Percentiles rank a stretch among this genome's conserved stretches.
Conservation (phyloP, 306 rosid species). For the Cercis canadensis region DNA sequence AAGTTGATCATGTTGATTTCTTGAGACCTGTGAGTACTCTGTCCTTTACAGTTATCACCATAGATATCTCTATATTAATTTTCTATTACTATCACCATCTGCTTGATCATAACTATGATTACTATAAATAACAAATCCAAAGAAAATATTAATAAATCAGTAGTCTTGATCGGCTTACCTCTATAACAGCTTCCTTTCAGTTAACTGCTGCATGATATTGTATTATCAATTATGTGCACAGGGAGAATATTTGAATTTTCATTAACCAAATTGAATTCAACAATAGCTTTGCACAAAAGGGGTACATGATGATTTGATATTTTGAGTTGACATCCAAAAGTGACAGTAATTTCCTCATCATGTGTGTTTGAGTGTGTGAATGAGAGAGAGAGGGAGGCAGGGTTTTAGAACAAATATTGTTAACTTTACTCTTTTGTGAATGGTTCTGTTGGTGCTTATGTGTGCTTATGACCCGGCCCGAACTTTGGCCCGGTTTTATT, state of each 20-base stretch:
- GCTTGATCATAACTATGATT: too few relatives aligned
- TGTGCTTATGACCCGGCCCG: not conserved
- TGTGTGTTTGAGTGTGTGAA: not conserved
- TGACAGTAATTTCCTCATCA: not conserved
- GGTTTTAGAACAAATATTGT: not conserved
- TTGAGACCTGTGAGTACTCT: constrained; percentile 76
- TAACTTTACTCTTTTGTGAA: too few relatives aligned
- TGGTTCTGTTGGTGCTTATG: not conserved
- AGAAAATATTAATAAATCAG: too few relatives aligned
- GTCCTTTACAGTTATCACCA: not conserved
- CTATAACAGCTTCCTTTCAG: too few relatives aligned
- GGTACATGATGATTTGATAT: not conserved
- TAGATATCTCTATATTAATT: not conserved
- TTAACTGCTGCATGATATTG: too few relatives aligned
- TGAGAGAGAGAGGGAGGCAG: not conserved
- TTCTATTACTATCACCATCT: too few relatives aligned
- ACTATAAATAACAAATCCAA: too few relatives aligned
- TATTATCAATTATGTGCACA: too few relatives aligned
- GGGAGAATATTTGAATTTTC: too few relatives aligned
- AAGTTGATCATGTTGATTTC: constrained; percentile 97
- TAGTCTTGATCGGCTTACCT: too few relatives aligned
- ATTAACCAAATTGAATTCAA: constrained; percentile 9
- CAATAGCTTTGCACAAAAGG: not conserved
- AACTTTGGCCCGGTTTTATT: too few relatives aligned
- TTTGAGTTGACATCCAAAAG: constrained; percentile 2